Evolutionary conservation across 164 flowering plant species (phyloP).

Genomic region (Vitis rupestris): DNA sequence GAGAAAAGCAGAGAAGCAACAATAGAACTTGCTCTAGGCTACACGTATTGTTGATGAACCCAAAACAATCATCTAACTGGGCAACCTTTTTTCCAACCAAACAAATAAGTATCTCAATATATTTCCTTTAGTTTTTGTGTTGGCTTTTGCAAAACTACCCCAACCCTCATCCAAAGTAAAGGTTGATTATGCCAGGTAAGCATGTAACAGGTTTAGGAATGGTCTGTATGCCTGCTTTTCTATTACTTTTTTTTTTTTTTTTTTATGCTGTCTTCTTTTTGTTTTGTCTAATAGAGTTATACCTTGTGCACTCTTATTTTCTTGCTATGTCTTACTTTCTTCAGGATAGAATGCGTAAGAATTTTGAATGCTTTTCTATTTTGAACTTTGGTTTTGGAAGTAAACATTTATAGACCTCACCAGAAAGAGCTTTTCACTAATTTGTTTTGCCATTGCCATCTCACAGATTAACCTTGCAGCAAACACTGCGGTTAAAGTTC

Average conservation of each 20-base stretch:
- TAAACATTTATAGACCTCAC: not conserved
- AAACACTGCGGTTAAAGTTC: slow-evolving; percentile 21
- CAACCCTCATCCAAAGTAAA: too few relatives aligned
- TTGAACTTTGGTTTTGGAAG: not conserved
- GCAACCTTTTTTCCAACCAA: too few relatives aligned
- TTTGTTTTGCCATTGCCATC: not conserved
- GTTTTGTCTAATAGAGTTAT: too few relatives aligned
- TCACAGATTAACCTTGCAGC: slow-evolving; percentile 35
- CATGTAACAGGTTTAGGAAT: not conserved
- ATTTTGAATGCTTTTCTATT: not conserved
- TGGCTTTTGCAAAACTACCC: not conserved
- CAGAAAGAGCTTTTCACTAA: not conserved
- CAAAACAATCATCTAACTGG: too few relatives aligned
- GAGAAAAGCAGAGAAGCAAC: too few relatives aligned
- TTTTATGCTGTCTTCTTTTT: too few relatives aligned
- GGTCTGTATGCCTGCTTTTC: not conserved
- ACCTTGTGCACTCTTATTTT: too few relatives aligned
- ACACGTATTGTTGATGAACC: too few relatives aligned
- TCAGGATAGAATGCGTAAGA: too few relatives aligned
- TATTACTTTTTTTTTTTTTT: not conserved
- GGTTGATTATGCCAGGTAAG: not conserved
- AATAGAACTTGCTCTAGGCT: too few relatives aligned
- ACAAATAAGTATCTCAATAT: not conserved
- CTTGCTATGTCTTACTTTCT: too few relatives aligned
- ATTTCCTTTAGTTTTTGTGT: not conserved